These are phyloP conservation scores for Circinella umbellata DNA, from an alignment of 371 early-diverging fungal species.

Conservation along the genomic window DNA sequence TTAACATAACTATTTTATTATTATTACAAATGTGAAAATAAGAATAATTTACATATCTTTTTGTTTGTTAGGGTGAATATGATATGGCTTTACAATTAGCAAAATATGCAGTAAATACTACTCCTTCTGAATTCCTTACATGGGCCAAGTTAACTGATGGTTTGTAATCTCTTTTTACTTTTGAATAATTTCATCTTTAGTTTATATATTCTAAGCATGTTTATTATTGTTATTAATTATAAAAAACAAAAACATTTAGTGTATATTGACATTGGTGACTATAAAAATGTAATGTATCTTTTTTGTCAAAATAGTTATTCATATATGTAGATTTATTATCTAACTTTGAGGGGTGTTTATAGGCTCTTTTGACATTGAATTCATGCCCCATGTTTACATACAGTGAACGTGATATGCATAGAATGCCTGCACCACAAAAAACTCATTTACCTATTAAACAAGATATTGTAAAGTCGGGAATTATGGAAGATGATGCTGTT, in stretches of 20 bases:
- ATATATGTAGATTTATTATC: not conserved
- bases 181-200: too few species aligned
- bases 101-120: conserved; percentile 89
- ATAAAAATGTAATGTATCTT: conserved; percentile 66
- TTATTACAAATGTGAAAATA: too few species aligned
- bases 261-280: conserved; percentile 87
- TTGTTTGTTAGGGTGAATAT: conserved; percentile 50
- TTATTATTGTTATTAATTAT: too few species aligned
- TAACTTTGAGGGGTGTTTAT: not conserved
- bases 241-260: conserved; percentile 29
- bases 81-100: conserved; percentile 86
- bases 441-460: conserved; percentile 80
- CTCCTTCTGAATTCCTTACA: conserved; percentile 93
- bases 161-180: conserved; percentile 16
- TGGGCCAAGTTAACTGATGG: conserved; percentile 93
- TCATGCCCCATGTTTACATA: conserved; percentile 98
- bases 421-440: conserved; percentile 88
- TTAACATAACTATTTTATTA: not conserved
- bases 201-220: too few species aligned
- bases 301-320: conserved; percentile 10
- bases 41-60: too few species aligned
- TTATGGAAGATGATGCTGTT: conserved; percentile 77
- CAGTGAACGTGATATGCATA: conserved; percentile 87
- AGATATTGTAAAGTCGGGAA: conserved; percentile 62
- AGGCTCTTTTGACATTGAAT: conserved; percentile 93